Evolutionary conservation across 495 filamentous ascomycete species (phyloP).

Genomic region (Hyaloscypha hepaticicola): DNA sequence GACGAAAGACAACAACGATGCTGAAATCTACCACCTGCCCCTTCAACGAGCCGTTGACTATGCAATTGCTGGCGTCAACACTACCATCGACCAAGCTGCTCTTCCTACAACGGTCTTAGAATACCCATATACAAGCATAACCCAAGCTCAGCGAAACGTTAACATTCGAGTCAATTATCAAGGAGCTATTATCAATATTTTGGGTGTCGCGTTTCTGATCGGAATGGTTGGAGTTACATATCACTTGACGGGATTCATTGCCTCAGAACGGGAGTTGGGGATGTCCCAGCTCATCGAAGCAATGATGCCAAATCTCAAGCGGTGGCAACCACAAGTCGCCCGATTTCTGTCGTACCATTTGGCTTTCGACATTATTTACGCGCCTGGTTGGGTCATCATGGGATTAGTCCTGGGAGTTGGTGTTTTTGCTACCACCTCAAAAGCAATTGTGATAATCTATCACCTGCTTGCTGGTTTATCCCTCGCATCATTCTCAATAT

Average conservation of each 20-base stretch:
- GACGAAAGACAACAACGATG: constrained; percentile 59
- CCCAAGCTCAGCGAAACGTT: constrained; percentile 59
- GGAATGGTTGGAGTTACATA: constrained; percentile 68
- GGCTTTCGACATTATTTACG: constrained; percentile 66
- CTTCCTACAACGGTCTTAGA: constrained; percentile 54
- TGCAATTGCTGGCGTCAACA: constrained; percentile 59
- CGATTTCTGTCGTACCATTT: constrained; percentile 66
- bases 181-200: constrained; percentile 61
- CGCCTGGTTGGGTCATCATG: constrained; percentile 68
- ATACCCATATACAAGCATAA: constrained; percentile 71
- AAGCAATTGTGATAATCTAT: constrained; percentile 56
- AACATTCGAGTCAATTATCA: constrained; percentile 66
- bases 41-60: constrained; percentile 74
- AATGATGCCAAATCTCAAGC: constrained; percentile 68
- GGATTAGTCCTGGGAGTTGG: constrained; percentile 58
- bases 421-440: constrained; percentile 60
- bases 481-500: constrained; percentile 65
- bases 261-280: constrained; percentile 73
- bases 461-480: constrained; percentile 65
- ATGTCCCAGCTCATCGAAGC: constrained; percentile 79
- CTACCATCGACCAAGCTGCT: constrained; percentile 35
- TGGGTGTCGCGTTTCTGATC: constrained; percentile 67
- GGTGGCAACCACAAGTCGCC: constrained; percentile 67
- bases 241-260: constrained; percentile 74
- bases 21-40: constrained; percentile 71